These are phyloP conservation scores for Penicillium salamii DNA, from an alignment of 495 filamentous ascomycete genomes.

Conservation along the genomic window DNA sequence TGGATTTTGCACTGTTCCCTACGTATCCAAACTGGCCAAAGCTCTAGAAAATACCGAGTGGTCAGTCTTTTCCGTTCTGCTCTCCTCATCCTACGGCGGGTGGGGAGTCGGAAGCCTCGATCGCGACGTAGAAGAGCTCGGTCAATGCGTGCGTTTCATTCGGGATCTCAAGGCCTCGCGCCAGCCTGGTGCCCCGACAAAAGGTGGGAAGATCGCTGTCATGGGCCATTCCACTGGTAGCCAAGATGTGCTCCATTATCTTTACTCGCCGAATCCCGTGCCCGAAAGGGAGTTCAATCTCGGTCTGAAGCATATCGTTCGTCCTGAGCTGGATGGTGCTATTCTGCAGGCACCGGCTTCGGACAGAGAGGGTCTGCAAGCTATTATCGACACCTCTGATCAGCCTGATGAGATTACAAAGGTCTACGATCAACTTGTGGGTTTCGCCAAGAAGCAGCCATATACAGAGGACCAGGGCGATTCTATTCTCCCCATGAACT, in stretches of 20 bases:
- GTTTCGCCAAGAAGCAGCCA: conserved; percentile 42
- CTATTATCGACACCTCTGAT: conserved; percentile 15
- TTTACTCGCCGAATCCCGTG: conserved; percentile 40
- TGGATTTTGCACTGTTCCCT: conserved; percentile 67
- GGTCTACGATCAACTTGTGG: conserved; percentile 49
- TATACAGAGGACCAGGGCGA: conserved; percentile 46
- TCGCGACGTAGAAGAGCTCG: conserved; percentile 72
- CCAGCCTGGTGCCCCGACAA: conserved; percentile 26
- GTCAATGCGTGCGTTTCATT: conserved; percentile 69
- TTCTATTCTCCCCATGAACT: conserved; percentile 54
- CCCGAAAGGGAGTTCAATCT: conserved; percentile 20
- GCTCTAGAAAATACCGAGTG: conserved; percentile 59
- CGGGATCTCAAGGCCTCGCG: conserved; percentile 31
- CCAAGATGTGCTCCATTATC: conserved; percentile 82
- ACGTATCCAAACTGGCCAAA: conserved; percentile 51
- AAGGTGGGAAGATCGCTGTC: conserved; percentile 64
- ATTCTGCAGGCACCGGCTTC: conserved; percentile 80
- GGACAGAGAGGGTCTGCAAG: conserved; percentile 67
- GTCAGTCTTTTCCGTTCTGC: conserved; percentile 58
- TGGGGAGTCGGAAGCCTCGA: conserved; percentile 70
- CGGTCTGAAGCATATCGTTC: conserved; percentile 22
- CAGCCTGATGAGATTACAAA: conserved; percentile 28
- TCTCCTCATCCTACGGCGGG: conserved; percentile 64
- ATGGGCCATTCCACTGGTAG: conserved; percentile 89
- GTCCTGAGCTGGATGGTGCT: conserved; percentile 66